These are phyloP conservation scores for Lasiosphaeria miniovina DNA, from an alignment of 495 filamentous ascomycete species.

Conservation along the genomic window DNA sequence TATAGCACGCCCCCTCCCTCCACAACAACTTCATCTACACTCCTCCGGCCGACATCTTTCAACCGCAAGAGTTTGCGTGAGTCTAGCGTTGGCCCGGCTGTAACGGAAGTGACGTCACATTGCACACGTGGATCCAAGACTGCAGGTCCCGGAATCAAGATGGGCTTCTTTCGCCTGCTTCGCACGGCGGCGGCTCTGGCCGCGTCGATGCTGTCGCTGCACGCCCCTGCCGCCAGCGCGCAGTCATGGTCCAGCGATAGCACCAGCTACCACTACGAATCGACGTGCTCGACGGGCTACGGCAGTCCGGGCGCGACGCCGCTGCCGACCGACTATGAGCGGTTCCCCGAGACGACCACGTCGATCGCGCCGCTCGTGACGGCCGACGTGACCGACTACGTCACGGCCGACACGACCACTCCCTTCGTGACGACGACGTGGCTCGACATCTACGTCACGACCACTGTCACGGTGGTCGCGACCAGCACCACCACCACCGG, in stretches of 20 bases:
- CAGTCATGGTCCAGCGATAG: constrained; percentile 1
- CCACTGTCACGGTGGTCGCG: neutral
- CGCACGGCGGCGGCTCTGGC: too few relatives aligned
- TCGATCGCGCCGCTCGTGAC: neutral
- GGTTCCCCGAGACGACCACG: neutral
- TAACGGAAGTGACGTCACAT: too few relatives aligned
- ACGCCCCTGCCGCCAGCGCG: neutral
- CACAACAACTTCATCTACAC: too few relatives aligned
- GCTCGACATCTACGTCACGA: neutral
- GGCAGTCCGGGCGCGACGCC: neutral
- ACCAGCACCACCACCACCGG: neutral
- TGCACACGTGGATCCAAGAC: too few relatives aligned
- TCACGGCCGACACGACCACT: constrained; percentile 1
- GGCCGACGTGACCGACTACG: neutral
- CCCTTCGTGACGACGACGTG: neutral
- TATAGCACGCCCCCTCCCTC: too few relatives aligned
- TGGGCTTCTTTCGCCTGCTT: too few relatives aligned
- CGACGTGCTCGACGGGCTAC: neutral
- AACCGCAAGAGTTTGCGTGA: too few relatives aligned
- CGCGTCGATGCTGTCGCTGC: too few relatives aligned
- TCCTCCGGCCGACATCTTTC: too few relatives aligned
- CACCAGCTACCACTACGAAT: neutral
- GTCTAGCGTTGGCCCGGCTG: too few relatives aligned
- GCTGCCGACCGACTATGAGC: neutral
- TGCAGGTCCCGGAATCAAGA: too few relatives aligned